These are phyloP conservation scores for Ceratobasidium papillatum DNA, from an alignment of 1,284 basidiomycete genomes.

Conservation along the genomic window DNA sequence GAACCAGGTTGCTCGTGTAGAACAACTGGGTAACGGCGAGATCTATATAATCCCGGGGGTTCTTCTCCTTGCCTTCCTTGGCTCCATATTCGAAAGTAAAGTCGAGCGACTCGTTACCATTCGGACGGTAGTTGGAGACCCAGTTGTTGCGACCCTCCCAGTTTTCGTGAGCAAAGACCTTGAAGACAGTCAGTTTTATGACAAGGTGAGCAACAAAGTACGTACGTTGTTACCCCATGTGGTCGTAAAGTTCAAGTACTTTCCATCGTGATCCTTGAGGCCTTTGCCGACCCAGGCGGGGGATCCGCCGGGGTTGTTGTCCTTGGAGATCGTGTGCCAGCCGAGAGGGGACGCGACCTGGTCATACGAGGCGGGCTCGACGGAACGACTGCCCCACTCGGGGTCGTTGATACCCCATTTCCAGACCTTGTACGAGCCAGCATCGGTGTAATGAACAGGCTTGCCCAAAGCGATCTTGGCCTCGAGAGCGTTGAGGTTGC, in stretches of 20 bases:
- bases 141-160: slow-evolving; percentile 84
- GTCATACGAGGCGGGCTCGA: slow-evolving; percentile 72
- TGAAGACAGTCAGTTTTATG: slow-evolving; percentile 21
- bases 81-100: slow-evolving; percentile 82
- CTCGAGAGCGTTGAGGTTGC: slow-evolving; percentile 53
- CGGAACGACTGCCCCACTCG: slow-evolving; percentile 63
- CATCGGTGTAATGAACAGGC: slow-evolving; percentile 48
- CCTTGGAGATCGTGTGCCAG: slow-evolving; percentile 75
- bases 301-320: slow-evolving; percentile 61
- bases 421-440: slow-evolving; percentile 75
- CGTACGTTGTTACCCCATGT: slow-evolving; percentile 90
- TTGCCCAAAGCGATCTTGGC: slow-evolving; percentile 50
- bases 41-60: slow-evolving; percentile 84
- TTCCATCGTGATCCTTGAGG: slow-evolving; percentile 47
- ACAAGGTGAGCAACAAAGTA: slow-evolving; percentile 13
- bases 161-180: slow-evolving; percentile 86
- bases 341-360: slow-evolving; percentile 81
- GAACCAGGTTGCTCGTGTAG: slow-evolving; percentile 88
- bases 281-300: slow-evolving; percentile 18
- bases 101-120: slow-evolving; percentile 60
- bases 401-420: slow-evolving; percentile 81
- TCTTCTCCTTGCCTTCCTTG: slow-evolving; percentile 58
- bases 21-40: slow-evolving; percentile 88
- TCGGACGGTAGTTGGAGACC: slow-evolving; percentile 82
- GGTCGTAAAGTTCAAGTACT: slow-evolving; percentile 71